phyloP scores from a whole-genome alignment of 176 grass and related monocot genomes.

The Hordeum marinum region DNA sequence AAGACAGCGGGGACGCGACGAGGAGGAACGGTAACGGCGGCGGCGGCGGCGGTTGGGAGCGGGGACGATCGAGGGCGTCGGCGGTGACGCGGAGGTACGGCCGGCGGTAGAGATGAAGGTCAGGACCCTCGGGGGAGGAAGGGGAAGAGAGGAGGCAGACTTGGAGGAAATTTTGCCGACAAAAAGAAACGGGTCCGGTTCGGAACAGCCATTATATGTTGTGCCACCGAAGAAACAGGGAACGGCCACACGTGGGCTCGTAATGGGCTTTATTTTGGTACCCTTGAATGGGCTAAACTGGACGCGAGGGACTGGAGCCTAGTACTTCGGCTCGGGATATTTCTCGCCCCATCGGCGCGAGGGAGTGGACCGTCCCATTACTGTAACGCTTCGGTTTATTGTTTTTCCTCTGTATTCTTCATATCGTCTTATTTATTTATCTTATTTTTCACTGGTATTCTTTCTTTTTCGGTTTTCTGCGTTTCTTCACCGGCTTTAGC shows the following conservation, averaged over 20 bases:
- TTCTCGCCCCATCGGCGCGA: too few relatives aligned
- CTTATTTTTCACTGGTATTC: too few relatives aligned
- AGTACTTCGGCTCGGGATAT: too few relatives aligned
- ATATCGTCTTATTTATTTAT: too few relatives aligned
- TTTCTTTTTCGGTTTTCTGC: too few relatives aligned
- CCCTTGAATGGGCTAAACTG: too few relatives aligned
- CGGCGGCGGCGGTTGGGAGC: not conserved
- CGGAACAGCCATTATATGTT: not conserved
- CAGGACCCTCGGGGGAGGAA: not conserved
- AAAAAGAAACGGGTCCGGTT: not conserved
- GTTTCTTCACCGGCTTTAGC: too few relatives aligned
- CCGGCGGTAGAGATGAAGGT: not conserved
- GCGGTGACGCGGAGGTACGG: not conserved
- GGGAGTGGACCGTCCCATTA: too few relatives aligned
- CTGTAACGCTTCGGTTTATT: too few relatives aligned
- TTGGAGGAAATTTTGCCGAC: not conserved
- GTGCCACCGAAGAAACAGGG: not conserved
- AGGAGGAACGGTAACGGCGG: not conserved
- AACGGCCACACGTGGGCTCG: not conserved
- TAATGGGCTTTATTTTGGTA: not conserved
- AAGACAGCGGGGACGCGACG: not conserved
- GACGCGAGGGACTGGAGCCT: too few relatives aligned
- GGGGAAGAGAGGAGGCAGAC: not conserved
- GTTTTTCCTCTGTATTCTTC: too few relatives aligned
- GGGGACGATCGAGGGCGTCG: not conserved